Base-by-base conservation (phyloP, 768 basidiomycete species). In the Naganishia friedmannii region DNA sequence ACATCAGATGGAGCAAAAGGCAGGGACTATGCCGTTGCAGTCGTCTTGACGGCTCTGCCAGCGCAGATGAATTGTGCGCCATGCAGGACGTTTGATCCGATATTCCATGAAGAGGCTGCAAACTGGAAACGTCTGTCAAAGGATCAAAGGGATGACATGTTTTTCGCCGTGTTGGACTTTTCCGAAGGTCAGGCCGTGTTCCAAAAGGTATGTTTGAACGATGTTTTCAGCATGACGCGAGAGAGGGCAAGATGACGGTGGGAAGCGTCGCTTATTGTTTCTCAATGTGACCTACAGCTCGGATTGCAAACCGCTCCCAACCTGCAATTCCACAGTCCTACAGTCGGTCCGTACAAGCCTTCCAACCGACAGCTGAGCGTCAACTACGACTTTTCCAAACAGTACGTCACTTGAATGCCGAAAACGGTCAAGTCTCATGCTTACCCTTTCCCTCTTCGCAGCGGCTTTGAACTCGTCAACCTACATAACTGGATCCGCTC, bases 151-250 rank as follows among this genome's bases (percentile, higher is more conserved):
- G 85, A 91, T 79, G 83, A 84, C 67, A 94, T 97, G 81, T 94
- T 97, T 86, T 99, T 98, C 77, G 96, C 88, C 10, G 89, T 88
- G 15, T 80, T 92, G 34, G 96, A 99, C 81, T 98, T 96, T 77
- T 87, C 90, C 76, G 84, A 90, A 45, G 89, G 87, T 9, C 84
- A 87, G 67, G 80, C 83, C 1, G 85, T 92, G 53, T 99, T 95
- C 83, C 88, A 90, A 83, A 88, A 87, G 84, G 93, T 92, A 65
- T 31, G 77, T 70, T 15, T 12, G 31, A 4, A 21, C n/a, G 5
- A 2, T 15, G 15, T n/a, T 51, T 21, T 28, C 21, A 31, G 31
- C 34, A 6, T 45, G 26, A 67, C 48, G 29, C 53, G 55, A 17
- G 34, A 19, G 34, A 65, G 5, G 42, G 13, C 1, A 7, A 1